Evolutionary conservation across 2,329 filamentous ascomycete genomes (phyloP), one percentile per base, ranked within the genome.

Genomic region (Alternaria sp.): DNA sequence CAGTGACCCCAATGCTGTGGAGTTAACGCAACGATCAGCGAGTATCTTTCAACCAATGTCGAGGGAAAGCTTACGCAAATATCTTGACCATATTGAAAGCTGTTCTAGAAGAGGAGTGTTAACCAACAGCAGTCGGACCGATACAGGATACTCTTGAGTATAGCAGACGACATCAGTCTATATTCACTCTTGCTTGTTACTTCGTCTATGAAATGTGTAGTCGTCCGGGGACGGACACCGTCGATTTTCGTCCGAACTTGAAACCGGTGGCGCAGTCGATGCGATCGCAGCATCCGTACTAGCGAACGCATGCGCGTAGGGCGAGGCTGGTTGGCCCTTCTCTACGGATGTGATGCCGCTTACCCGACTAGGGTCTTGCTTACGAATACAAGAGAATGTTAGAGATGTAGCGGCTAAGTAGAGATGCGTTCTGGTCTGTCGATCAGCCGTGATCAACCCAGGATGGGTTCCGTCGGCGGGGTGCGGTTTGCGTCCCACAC

Each of bases 321-420:
- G 33, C 15, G 7, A 41, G 3, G 33, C 8, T 41, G 7, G 0
- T 4, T 41, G 15, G 1, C 4, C 8, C 4, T 4, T n/a, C 4
- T n/a, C 33, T 2, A 0, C 15, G 15, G 4, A 15, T 41, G 33
- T 41, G 4, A n/a, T 41, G 33, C 33, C 33, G 33, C 15, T 10
- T 41, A 41, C 33, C 15, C 15, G 33, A 41, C 15, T 9, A n/a
- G 33, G 15, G 15, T 0, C 33, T n/a, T 41, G 33, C 0, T n/a
- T n/a, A 41, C 33, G 5, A 41, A 41, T 10, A 5, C 4, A 10
- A 41, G 0, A 41, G 33, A 41, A 8, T n/a, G 33, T n/a, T 41
- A 15, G 8, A 3, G 33, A 0, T 1, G 33, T 9, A 10, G 33
- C 5, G 33, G 15, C 8, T 2, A 10, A 41, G 4, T n/a, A 41